A percentile compares a stretch with the other conserved stretches of the same genome.
phyloP scores from a whole-genome alignment of 805 yeast genomes.

The Komagataella populi region DNA sequence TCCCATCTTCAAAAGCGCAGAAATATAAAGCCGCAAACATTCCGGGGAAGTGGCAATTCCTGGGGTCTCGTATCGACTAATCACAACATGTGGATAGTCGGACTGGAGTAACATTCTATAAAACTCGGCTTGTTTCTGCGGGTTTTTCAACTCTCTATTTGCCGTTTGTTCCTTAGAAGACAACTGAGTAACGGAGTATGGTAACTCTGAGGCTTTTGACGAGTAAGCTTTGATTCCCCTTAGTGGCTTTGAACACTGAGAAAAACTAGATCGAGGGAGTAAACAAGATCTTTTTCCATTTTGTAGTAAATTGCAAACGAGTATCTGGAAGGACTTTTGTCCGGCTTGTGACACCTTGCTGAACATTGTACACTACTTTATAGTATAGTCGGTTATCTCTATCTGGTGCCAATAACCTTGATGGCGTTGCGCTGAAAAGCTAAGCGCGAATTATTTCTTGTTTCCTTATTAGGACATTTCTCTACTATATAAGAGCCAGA shows the following conservation, averaged over 20 bases:
- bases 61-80: constrained; percentile 86
- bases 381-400: neutral
- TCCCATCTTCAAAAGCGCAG: constrained; percentile 71
- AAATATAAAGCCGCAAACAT: constrained; percentile 66
- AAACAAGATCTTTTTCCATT: neutral
- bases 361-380: neutral
- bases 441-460: no score
- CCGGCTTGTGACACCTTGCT: neutral
- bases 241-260: neutral
- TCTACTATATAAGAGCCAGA: no score
- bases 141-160: constrained; percentile 54
- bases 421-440: neutral
- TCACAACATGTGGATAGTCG: constrained; percentile 91
- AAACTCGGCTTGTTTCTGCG: constrained; percentile 70
- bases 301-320: neutral
- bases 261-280: neutral
- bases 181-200: constrained; percentile 11
- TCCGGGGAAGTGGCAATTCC: constrained; percentile 80
- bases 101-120: constrained; percentile 61
- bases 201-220: neutral
- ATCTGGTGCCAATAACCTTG: neutral
- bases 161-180: constrained; percentile 78
- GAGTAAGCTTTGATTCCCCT: neutral
- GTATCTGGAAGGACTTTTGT: neutral
- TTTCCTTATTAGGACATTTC: no score